Base-by-base conservation (phyloP, 352 stramenopile species). In the Nothophytophthora sp. region DNA sequence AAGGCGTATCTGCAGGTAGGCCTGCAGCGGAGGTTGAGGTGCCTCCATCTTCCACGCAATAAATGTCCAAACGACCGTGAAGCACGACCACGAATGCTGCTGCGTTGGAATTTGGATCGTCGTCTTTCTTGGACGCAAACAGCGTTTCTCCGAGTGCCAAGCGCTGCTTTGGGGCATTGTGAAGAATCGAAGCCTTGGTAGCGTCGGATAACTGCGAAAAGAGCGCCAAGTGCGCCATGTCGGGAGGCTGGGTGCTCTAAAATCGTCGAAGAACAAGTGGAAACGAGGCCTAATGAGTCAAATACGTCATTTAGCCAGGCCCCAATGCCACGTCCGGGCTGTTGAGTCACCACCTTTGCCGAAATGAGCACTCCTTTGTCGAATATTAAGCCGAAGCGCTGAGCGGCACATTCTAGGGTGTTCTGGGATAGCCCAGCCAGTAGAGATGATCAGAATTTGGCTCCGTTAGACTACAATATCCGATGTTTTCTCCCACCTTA, bases 171-270 rank as follows among this genome's bases (percentile, higher is more conserved):
- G 47, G 36, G 0, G 66, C 63, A 22, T 20, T 52, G 22, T 73
- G 44, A 18, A 83, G 46, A 18, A 86, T 36, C 16, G 68, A 49
- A 28, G 7, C 51, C 22, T 50, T 57, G 8, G 53, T 46, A 19
- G 47, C 47, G 16, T 80, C 70, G 2, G 72, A 73, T 2, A 86
- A 46, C 13, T 69, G 63, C 8, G 70, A 67, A 48, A 77, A 78
- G 8, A 80, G 44, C 1, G 55, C 61, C 22, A 80, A 34, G 45
- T 84, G 67, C 8, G 50, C 57, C 19, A 80, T 28, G 15, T 83
- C 70, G 5, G 59, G 73, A 20, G 50, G 58, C 12, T 55, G 36
- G 1, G 36, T 55, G 39, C 82, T 67, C 68, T 84, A 44, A 15
- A n/a, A n/a, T n/a, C n/a, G n/a, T n/a, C 23, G 3, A 32, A 34